Base-by-base conservation (phyloP, 768 basidiomycete genomes). In the Mycena albidolilacea region DNA sequence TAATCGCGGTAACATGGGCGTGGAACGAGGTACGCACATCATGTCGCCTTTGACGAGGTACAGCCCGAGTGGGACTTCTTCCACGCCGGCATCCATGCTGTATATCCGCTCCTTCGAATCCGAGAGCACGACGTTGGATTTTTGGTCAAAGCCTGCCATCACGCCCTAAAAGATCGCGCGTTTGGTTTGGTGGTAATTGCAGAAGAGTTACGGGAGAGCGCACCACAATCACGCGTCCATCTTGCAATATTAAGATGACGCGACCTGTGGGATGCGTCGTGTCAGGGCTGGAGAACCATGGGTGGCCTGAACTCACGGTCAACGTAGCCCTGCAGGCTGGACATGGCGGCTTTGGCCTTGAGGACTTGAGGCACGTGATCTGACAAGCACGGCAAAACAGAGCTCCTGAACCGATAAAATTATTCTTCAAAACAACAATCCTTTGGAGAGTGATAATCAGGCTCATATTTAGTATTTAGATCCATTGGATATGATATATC, bases 11-110 rank as follows among this genome's bases (percentile, higher is more conserved):
- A 48, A 71, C 4, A 30, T 71, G 58, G 37, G 64, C 41, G 39
- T 54, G 23, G 12, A 52, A 17, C 39, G 61, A 23, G 48, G 58
- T 54, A 90, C 96, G 82, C 78, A 98, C 98, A 97, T 97, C 89
- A 97, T 97, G 81, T 99, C 98, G 3, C 98, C 98, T 78, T 98
- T 97, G 80, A 99, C 96, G 79, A 99, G 92, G 83, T 99, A 99
- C 57, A 99, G 87, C 0, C 98, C 98, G 35, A 99, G 87, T 0
- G 96, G 94, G 11, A 97, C 91, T 86, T 98, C 97, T 83, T 98
- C 95, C 37, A 98, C 96, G 50, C 94, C 94, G 78, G 95, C 95
- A 17, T 99, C 98, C 65, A 90, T 83, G 79, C 93, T 95, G 82
- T 95, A 99, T 43, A 98, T 92, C 77, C 97, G 92, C 81, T 99